phyloP scores from a whole-genome alignment of 2,329 filamentous ascomycete genomes.

The Shiraia bambusicola region DNA sequence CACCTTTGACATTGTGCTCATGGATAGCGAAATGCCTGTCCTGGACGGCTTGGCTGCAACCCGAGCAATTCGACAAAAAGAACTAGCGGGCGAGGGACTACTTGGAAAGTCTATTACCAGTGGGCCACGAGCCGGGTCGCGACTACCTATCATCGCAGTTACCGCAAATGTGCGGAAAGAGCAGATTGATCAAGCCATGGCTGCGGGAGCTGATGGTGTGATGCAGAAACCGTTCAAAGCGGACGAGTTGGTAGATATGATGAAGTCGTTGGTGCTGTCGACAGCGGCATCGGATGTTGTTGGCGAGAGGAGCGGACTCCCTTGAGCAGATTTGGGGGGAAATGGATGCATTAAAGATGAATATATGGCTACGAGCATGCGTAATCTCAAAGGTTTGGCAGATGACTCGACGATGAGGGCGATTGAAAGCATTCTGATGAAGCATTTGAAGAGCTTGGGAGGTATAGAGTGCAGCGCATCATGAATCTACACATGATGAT shows the following conservation, averaged over 20 bases:
- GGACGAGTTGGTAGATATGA: slow-evolving; percentile 37
- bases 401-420: no score
- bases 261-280: slow-evolving; percentile 35
- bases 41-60: slow-evolving; percentile 51
- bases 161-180: slow-evolving; percentile 42
- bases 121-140: slow-evolving; percentile 18
- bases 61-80: slow-evolving; percentile 51
- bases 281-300: slow-evolving; percentile 15
- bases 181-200: slow-evolving; percentile 38
- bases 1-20: slow-evolving; percentile 38
- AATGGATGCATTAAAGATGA: no score
- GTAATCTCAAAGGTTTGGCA: no score
- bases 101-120: slow-evolving; percentile 19
- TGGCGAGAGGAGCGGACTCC: no score
- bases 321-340: no score
- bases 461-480: no score
- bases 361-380: no score
- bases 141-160: slow-evolving; percentile 41
- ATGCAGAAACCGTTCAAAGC: slow-evolving; percentile 44
- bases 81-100: slow-evolving; percentile 37
- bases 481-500: no score
- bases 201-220: slow-evolving; percentile 39
- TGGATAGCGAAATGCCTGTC: slow-evolving; percentile 60
- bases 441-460: no score
- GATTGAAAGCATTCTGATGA: no score